A percentile compares a stretch with the other conserved stretches of the same genome.
These are phyloP conservation scores for Coemansia sp. DNA, from an alignment of 192 early-diverging fungal species.

Conservation along the genomic window DNA sequence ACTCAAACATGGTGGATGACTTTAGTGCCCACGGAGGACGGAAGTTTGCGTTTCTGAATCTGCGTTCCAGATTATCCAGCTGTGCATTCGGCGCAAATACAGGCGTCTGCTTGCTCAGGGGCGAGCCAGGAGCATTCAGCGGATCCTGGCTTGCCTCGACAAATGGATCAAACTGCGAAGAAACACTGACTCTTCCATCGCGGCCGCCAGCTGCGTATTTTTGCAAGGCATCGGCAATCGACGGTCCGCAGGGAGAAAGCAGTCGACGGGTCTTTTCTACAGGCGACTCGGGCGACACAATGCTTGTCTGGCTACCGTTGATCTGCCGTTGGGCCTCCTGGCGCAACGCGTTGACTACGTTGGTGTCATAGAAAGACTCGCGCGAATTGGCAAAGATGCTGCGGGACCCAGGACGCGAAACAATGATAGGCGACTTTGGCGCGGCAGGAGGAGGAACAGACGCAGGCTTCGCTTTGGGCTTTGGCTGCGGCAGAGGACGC, in stretches of 20 bases:
- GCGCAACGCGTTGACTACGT: slow-evolving; percentile 50
- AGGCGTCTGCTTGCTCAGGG: not conserved
- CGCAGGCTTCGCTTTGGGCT: slow-evolving; percentile 15
- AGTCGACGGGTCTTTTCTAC: slow-evolving; percentile 12
- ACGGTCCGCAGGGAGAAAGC: slow-evolving; percentile 52
- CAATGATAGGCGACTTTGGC: not conserved
- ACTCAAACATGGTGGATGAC: slow-evolving; percentile 41
- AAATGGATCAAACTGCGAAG: slow-evolving; percentile 54
- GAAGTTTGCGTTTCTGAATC: slow-evolving; percentile 55
- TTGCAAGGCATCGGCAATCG: slow-evolving; percentile 47
- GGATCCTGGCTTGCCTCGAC: slow-evolving; percentile 38
- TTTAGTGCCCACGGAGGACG: slow-evolving; percentile 54
- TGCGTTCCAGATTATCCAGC: slow-evolving; percentile 49
- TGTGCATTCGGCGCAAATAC: slow-evolving; percentile 39
- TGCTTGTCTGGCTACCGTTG: slow-evolving; percentile 42
- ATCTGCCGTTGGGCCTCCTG: slow-evolving; percentile 55
- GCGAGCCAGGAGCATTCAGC: slow-evolving; percentile 20
- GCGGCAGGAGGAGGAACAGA: not conserved
- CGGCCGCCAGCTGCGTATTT: slow-evolving; percentile 13
- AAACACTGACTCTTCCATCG: slow-evolving; percentile 36
- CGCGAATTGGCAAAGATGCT: slow-evolving; percentile 51
- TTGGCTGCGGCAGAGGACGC: slow-evolving; percentile 14
- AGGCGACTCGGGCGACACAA: slow-evolving; percentile 15
- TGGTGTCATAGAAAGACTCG: slow-evolving; percentile 46
- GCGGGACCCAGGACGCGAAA: slow-evolving; percentile 22